Base-by-base conservation (phyloP, 306 rosid genomes). In the Macrotyloma uniflorum region DNA sequence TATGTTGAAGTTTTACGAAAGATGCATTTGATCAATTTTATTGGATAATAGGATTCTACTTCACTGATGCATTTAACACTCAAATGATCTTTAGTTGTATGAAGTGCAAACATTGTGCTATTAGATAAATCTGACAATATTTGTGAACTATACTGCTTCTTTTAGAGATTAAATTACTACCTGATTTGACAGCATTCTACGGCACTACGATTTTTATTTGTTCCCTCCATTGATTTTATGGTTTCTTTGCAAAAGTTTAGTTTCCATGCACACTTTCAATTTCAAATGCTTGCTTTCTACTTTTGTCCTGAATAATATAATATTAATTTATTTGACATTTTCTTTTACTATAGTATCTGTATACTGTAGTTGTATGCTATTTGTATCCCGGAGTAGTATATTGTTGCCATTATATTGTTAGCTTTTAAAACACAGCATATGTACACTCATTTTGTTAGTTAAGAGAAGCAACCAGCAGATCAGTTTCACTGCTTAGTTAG, bases 1-100 rank as follows among this genome's bases (percentile, higher is more conserved):
- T 81, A 12, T 53, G 50, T 78, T 9, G 78, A 50, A 70, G 38
- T 46, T 66, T 32, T 32, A 28, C 53, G 61, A 61, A 74, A 61
- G 23, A 69, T 76, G 43, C 43, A 62, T 30, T 42, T 49, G 8
- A 69, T 76, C 53, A 61, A 69, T 38, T 59, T 38, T 61, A 24
- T 43, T 15, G 67, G 77, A 20, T 69, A 81, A 72, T 73, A 72
- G 30, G 32, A 38, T 28, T 40, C 43, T 74, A 40, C 40, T 55
- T 26, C 16, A 4, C 7, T 30, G 28, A 28, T 64, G 80, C 51
- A 38, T 64, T 76, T n/a, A 33, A 15, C 30, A 38, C 15, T 50
- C 24, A 32, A 50, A 36, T 8, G 53, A 51, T 42, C 75, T 65
- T 67, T 67, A 53, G 76, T 18, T 54, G 49, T 40, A 69, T 78